Base-by-base conservation (phyloP, 2,329 filamentous ascomycete species). In the Alternaria ventricosa region DNA sequence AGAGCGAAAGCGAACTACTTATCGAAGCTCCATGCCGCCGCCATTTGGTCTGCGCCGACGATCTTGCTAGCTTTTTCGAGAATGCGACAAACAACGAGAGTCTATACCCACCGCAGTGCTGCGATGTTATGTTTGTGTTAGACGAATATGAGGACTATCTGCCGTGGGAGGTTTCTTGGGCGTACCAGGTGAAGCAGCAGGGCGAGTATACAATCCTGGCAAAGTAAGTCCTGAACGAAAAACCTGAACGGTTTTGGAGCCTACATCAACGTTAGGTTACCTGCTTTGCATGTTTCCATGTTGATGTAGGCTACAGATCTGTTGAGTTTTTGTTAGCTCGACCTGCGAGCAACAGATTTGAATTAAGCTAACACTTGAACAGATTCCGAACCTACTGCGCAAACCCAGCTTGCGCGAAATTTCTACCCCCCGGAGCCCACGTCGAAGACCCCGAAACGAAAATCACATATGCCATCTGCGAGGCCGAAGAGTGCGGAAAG, bases 311-410 rank as follows among this genome's bases (percentile, higher is more conserved):
- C 23, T 8, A 5, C 23, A 25, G 23, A 25, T 5, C 23, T 25
- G 23, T 25, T 6, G 2, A 25, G 23, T 6, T 6, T 25, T 25
- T 25, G 4, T 8, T 6, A 25, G 23, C 4, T 41, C n/a, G 8
- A 18, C 36, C 15, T 41, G 36, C 8, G 36, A 41, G 36, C 1
- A 18, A 41, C 36, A 41, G 0, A 41, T 41, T 10, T 3, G 5
- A 18, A 41, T 41, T n/a, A 5, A 41, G 28, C 55, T 57, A 28
- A 57, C 15, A n/a, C 10, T 28, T 11, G 3, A 2, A 13, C n/a
- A 78, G 74, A 27, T 74, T 69, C 36, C 73, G 75, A 2, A 64
- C 71, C 4, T 77, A 77, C 59, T 78, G 75, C 51, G 71, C 66
- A 13, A 71, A 66, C 12, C 46, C 36, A 18, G 1, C 50, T 27